Evolutionary conservation across 176 grass and related monocot genomes (phyloP).

Genomic region (Zea mays): Zm-B73-REFERENCE-NAM-5.0 NC_050104.1:67140501-67141000

Average conservation of each 20-base stretch:
- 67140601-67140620: conserved; percentile 5
- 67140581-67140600: not conserved
- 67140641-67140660: not conserved
- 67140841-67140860: conserved; percentile 35
- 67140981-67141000: conserved; percentile 32
- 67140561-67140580: not conserved
- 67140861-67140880: conserved; percentile 18
- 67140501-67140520: not conserved
- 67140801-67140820: conserved; percentile 59
- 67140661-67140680: not conserved
- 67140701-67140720: conserved; percentile 14
- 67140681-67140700: conserved; percentile 21
- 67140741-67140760: conserved; percentile 52
- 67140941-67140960: conserved; percentile 58
- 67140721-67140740: conserved; percentile 9
- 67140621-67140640: conserved; percentile 3
- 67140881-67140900: conserved; percentile 50
- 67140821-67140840: conserved; percentile 59
- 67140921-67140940: conserved; percentile 15
- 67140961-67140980: conserved; percentile 31
- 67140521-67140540: not conserved
- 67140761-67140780: conserved; percentile 66
- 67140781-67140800: conserved; percentile 65
- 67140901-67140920: conserved; percentile 39
- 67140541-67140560: no score